A percentile compares a stretch with the other conserved stretches of the same genome.
These are phyloP conservation scores for Vigna reflexopilosa DNA, from an alignment of 306 rosid species.

Conservation along the genomic window DNA sequence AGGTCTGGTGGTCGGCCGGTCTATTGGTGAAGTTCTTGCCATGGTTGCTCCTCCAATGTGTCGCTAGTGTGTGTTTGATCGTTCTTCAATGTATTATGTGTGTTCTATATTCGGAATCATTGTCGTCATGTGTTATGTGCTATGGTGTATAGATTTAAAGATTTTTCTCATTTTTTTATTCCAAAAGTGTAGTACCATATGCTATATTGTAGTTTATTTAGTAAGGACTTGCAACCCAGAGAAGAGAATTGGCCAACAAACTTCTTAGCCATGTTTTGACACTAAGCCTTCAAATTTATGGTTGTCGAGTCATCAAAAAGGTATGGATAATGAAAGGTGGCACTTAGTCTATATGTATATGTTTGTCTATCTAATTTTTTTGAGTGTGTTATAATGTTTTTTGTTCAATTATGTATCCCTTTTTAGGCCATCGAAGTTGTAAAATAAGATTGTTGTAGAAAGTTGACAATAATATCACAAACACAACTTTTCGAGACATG, in stretches of 20 bases:
- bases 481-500: no score
- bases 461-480: no score
- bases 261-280: constrained; percentile 81
- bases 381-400: neutral
- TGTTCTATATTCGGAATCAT: no score
- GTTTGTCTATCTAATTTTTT: constrained; percentile 30
- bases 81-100: no score
- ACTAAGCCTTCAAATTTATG: constrained; percentile 98
- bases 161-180: no score
- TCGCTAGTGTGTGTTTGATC: no score
- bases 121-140: no score
- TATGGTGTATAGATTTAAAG: no score
- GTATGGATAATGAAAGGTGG: constrained; percentile 51
- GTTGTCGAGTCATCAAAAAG: constrained; percentile 98
- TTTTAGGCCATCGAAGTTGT: constrained; percentile 96
- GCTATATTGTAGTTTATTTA: constrained; percentile 77
- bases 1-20: no score
- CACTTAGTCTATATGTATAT: constrained; percentile 8
- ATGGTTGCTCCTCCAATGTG: no score
- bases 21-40: no score
- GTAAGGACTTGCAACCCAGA: constrained; percentile 84
- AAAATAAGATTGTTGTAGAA: no score
- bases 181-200: neutral
- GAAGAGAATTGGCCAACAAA: constrained; percentile 92
- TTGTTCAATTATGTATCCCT: neutral